Conservation (phyloP, 2,329 filamentous ascomycete species). For the Alternaria triticina region DNA sequence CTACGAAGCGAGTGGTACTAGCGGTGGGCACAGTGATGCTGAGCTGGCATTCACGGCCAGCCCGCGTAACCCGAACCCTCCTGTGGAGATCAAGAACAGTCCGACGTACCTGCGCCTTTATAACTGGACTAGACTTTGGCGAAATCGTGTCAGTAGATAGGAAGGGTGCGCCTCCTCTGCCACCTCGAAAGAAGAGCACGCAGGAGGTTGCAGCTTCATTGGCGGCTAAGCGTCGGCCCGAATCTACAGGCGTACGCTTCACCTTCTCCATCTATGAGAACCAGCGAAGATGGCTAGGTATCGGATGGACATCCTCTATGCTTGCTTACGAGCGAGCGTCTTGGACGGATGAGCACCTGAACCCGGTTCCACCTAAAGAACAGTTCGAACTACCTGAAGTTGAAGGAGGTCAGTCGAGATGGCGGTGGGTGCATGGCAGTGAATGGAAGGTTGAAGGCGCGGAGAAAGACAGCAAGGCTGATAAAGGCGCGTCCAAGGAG, state of each 20-base stretch:
- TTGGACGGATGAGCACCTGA: constrained; percentile 97
- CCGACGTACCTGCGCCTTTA: constrained; percentile 69
- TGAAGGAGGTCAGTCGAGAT: constrained; percentile 66
- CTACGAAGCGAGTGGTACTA: constrained; percentile 82
- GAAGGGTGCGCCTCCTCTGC: constrained; percentile 45
- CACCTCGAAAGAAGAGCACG: constrained; percentile 53
- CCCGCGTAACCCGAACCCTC: constrained; percentile 82
- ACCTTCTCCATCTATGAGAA: constrained; percentile 98
- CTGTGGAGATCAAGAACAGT: constrained; percentile 86
- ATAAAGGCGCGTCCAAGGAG: constrained; percentile 48
- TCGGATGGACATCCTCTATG: constrained; percentile 92
- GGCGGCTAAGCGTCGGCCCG: constrained; percentile 49
- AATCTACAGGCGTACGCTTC: constrained; percentile 83
- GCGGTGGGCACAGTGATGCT: constrained; percentile 83
- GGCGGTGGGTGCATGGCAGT: constrained; percentile 84
- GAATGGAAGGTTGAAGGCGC: constrained; percentile 87
- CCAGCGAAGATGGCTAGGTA: constrained; percentile 89
- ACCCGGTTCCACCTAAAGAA: constrained; percentile 76
- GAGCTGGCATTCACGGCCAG: constrained; percentile 90
- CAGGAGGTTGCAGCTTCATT: constrained; percentile 56
- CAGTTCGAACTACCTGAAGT: constrained; percentile 73
- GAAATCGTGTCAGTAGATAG: constrained; percentile 41
- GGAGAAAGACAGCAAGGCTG: constrained; percentile 42
- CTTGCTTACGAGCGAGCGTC: constrained; percentile 88
- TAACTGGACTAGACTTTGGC: constrained; percentile 82